Base-by-base conservation (phyloP, 2,329 filamentous ascomycete species). In the Colletotrichum sp. region DNA sequence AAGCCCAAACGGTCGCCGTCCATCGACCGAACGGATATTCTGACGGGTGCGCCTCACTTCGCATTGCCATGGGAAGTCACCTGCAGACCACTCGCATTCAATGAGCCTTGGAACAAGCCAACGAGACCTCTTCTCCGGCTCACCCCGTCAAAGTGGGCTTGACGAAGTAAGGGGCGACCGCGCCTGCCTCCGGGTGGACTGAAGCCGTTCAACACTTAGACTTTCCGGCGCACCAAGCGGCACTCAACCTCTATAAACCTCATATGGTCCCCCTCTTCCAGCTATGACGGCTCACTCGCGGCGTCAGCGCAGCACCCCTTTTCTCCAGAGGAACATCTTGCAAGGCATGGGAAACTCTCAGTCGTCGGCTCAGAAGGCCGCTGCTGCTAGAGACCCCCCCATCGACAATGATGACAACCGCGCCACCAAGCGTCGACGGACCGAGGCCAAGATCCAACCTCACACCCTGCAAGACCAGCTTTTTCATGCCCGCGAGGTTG, bases 311-410 rank as follows among this genome's bases (percentile, higher is more conserved):
- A 87, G 85, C 79, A 84, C 88, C 72, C 89, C 90, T 76, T 91
- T 89, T 82, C 87, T 91, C 76, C 88, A 90, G 79, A 87, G 89
- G 81, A 90, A 89, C 81, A 84, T 86, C 76, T 84, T 83, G 79
- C 86, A 88, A 80, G 80, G 82, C 75, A 89, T 89, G 87, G 87
- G 87, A 68, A 86, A 84, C 80, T 86, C 86, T 74, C 78, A 85
- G 16, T 86, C 86, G 49, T 84, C 84, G 66, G 80, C 84, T 80
- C 84, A 85, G 76, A 84, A 86, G 77, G 78, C 81, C 74, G 81
- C 81, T 73, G 82, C 80, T 67, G 75, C 76, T 36, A 80, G 82
- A 66, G 85, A 86, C 73, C 83, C 44, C 59, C 72, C 76, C 55
- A 80, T 83, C 63, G 85, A 86, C 72, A 83, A 85, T 59, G 81